phyloP scores from a whole-genome alignment of 495 filamentous ascomycete species.

The Aspergillus biplanus region DNA sequence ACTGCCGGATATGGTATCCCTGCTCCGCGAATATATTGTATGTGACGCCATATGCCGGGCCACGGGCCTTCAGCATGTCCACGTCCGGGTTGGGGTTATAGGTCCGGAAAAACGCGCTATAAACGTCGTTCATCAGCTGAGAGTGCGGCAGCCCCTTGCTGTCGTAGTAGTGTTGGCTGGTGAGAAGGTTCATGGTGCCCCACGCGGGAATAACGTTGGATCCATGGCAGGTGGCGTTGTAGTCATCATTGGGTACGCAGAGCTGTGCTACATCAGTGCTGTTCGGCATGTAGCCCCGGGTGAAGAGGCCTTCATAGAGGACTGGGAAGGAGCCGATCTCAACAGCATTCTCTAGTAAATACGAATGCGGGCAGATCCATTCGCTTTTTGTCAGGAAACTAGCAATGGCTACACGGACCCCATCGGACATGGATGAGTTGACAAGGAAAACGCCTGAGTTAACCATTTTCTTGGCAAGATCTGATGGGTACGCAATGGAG shows the following conservation, averaged over 20 bases:
- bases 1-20: slow-evolving; percentile 14
- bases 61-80: slow-evolving; percentile 21
- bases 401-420: slow-evolving; percentile 20
- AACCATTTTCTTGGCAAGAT: slow-evolving; percentile 21
- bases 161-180: slow-evolving; percentile 28
- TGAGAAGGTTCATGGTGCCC: slow-evolving; percentile 34
- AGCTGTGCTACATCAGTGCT: slow-evolving; percentile 19
- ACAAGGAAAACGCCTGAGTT: slow-evolving; percentile 18
- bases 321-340: slow-evolving; percentile 16
- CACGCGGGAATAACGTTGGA: slow-evolving; percentile 31
- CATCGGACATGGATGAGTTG: slow-evolving; percentile 22
- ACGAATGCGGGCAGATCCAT: slow-evolving; percentile 31
- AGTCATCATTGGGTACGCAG: slow-evolving; percentile 26
- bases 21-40: slow-evolving; percentile 8
- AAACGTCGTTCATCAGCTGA: slow-evolving; percentile 37
- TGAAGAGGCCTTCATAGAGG: slow-evolving; percentile 28
- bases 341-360: slow-evolving; percentile 21
- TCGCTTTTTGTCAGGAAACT: slow-evolving; percentile 26
- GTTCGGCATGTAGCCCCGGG: slow-evolving; percentile 29
- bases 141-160: slow-evolving; percentile 27
- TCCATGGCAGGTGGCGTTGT: slow-evolving; percentile 32
- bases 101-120: slow-evolving; percentile 29
- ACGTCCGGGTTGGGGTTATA: slow-evolving; percentile 31
- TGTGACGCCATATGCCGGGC: slow-evolving; percentile 30
- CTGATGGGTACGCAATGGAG: slow-evolving; percentile 14